Conservation (phyloP, 2,329 filamentous ascomycete genomes). For the Cladophialophora immunda region DNA sequence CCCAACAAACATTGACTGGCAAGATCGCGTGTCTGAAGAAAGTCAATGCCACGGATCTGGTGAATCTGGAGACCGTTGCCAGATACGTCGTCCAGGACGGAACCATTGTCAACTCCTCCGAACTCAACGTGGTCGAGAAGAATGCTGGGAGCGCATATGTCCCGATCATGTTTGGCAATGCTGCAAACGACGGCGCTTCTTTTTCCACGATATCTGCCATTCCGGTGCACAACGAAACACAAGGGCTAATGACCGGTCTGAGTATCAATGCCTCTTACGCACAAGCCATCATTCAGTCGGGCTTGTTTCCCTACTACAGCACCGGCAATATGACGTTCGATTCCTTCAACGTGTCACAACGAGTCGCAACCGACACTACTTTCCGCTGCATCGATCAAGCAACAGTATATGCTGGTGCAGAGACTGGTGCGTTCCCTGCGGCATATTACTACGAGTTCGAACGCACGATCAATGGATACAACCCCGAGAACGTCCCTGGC, state of each 20-base stretch:
- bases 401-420: conserved; percentile 61
- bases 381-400: conserved; percentile 70
- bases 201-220: conserved; percentile 60
- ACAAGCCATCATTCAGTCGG: conserved; percentile 52
- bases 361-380: conserved; percentile 65
- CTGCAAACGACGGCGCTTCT: conserved; percentile 64
- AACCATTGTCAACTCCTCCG: conserved; percentile 61
- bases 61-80: conserved; percentile 29
- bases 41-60: conserved; percentile 47
- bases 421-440: conserved; percentile 55
- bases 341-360: conserved; percentile 64
- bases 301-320: conserved; percentile 61
- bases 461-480: conserved; percentile 62
- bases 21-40: conserved; percentile 64
- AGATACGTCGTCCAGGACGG: conserved; percentile 68
- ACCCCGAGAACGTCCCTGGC: conserved; percentile 62
- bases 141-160: conserved; percentile 59
- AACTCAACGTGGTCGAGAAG: conserved; percentile 54
- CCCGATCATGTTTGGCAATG: conserved; percentile 65
- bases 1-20: conserved; percentile 52
- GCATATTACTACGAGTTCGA: conserved; percentile 70
- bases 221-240: conserved; percentile 51
- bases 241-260: conserved; percentile 57
- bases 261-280: conserved; percentile 56
- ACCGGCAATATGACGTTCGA: conserved; percentile 63